Evolutionary conservation across 2,329 filamentous ascomycete genomes (phyloP).

Genomic region (Aspergillus ibericus): DNA sequence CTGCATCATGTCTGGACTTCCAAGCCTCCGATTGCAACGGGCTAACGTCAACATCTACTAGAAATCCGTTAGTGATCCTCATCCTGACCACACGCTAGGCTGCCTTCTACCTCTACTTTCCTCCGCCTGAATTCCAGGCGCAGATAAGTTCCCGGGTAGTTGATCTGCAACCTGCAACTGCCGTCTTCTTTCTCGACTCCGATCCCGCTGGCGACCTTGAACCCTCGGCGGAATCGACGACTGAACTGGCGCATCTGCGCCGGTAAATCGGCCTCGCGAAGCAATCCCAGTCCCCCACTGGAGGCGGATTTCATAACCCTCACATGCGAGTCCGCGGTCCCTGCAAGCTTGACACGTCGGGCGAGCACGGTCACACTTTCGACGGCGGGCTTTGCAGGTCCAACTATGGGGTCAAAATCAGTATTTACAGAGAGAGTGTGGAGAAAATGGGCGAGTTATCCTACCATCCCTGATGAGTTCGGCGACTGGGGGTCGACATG

Average conservation of each 20-base stretch:
- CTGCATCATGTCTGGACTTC: conserved; percentile 7
- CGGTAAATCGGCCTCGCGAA: conserved; percentile 32
- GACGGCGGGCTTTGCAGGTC: conserved; percentile 32
- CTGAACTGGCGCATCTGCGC: conserved; percentile 29
- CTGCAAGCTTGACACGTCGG: conserved; percentile 27
- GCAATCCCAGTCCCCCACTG: conserved; percentile 34
- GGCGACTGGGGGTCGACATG: conserved; percentile 29
- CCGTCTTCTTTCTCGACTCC: conserved; percentile 18
- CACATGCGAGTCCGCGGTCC: conserved; percentile 26
- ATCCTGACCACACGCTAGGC: not conserved
- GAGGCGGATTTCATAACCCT: conserved; percentile 34
- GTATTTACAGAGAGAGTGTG: not conserved
- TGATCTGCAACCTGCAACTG: not conserved
- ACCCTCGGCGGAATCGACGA: conserved; percentile 23
- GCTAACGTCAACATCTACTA: not conserved
- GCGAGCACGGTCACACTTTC: conserved; percentile 29
- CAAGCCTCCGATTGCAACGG: not conserved
- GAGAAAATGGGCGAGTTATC: not conserved
- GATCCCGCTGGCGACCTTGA: conserved; percentile 29
- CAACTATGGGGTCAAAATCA: conserved; percentile 10
- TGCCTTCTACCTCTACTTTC: not conserved
- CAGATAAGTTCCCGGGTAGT: not conserved
- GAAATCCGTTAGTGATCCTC: not conserved
- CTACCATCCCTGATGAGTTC: conserved; percentile 27
- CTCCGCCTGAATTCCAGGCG: not conserved